Percentiles rank a stretch among this genome's conserved stretches.
Evolutionary conservation across 2,329 filamentous ascomycete species (phyloP).

Genomic region (Alternaria sp.): DNA sequence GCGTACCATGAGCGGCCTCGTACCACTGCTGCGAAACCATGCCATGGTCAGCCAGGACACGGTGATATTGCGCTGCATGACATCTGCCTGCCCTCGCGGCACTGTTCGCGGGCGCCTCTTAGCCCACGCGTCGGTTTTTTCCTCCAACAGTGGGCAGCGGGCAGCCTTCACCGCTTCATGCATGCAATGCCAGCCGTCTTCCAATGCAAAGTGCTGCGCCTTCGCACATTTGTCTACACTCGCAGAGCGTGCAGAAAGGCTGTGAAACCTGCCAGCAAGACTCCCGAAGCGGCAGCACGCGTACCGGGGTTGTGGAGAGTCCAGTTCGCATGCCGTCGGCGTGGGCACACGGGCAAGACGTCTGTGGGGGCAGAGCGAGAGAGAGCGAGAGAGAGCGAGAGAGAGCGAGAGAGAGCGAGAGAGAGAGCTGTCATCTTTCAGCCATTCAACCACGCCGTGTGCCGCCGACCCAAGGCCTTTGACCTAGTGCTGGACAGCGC

Average conservation of each 20-base stretch:
- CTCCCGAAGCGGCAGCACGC: conserved; percentile 36
- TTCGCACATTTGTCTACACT: conserved; percentile 33
- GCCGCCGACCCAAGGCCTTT: conserved; percentile 34
- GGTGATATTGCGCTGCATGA: conserved; percentile 27
- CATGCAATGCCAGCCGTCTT: conserved; percentile 33
- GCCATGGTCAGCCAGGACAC: conserved; percentile 41
- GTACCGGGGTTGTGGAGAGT: conserved; percentile 32
- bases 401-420: too few species aligned
- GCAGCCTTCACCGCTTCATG: conserved; percentile 47
- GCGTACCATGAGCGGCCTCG: conserved; percentile 12
- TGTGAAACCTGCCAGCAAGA: conserved; percentile 34
- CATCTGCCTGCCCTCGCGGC: neutral
- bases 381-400: too few species aligned
- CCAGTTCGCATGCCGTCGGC: conserved; percentile 43
- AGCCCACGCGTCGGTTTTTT: conserved; percentile 20
- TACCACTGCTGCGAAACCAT: conserved; percentile 29
- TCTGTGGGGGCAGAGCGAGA: conserved; percentile 21
- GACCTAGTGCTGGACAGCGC: conserved; percentile 39
- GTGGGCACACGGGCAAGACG: conserved; percentile 34
- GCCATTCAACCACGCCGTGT: conserved; percentile 28
- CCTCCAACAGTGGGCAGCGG: conserved; percentile 25
- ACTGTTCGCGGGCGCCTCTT: conserved; percentile 20
- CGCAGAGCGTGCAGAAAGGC: conserved; percentile 31
- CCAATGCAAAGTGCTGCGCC: conserved; percentile 41
- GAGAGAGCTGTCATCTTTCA: conserved; percentile 23